phyloP scores from a whole-genome alignment of 805 yeast species.

The Kuraishia molischiana region DNA sequence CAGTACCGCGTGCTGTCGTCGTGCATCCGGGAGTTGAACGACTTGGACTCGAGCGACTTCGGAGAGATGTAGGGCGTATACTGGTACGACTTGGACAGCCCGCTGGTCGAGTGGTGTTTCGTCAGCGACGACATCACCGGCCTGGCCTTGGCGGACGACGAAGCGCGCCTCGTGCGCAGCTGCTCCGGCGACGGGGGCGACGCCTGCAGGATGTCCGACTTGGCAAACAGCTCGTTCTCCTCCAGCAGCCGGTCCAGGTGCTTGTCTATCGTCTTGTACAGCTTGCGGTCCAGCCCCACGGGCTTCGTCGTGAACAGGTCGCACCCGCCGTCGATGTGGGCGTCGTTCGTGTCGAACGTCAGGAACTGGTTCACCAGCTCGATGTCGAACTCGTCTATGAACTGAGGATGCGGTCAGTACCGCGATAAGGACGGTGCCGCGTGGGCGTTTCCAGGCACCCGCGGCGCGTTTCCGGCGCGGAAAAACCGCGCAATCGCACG shows the following conservation, averaged over 20 bases:
- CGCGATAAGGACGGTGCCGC: too few relatives aligned
- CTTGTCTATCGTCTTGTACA: conserved; percentile 79
- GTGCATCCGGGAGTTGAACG: conserved; percentile 2
- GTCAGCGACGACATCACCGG: not conserved
- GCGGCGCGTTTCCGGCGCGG: too few relatives aligned
- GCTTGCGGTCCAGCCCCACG: conserved; percentile 79
- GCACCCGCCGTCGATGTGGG: conserved; percentile 78
- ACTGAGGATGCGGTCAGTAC: too few relatives aligned
- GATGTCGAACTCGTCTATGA: conserved; percentile 88
- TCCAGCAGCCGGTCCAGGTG: conserved; percentile 51
- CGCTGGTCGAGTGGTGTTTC: not conserved
- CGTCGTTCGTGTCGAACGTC: conserved; percentile 66
- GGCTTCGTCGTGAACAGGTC: conserved; percentile 94
- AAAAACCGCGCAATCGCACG: too few relatives aligned
- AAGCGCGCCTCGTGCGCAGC: not conserved
- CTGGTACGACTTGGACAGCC: conserved; percentile 1
- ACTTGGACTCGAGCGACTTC: conserved; percentile 14
- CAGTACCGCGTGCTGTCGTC: not conserved
- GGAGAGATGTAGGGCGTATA: conserved; percentile 6
- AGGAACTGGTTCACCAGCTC: conserved; percentile 84
- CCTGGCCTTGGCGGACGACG: not conserved
- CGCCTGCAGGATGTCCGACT: not conserved
- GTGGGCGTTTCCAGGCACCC: too few relatives aligned
- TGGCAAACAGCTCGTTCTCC: conserved; percentile 17
- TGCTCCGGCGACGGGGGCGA: not conserved